Conservation (phyloP, 2,329 filamentous ascomycete species). For the Fusarium sp. region DNA sequence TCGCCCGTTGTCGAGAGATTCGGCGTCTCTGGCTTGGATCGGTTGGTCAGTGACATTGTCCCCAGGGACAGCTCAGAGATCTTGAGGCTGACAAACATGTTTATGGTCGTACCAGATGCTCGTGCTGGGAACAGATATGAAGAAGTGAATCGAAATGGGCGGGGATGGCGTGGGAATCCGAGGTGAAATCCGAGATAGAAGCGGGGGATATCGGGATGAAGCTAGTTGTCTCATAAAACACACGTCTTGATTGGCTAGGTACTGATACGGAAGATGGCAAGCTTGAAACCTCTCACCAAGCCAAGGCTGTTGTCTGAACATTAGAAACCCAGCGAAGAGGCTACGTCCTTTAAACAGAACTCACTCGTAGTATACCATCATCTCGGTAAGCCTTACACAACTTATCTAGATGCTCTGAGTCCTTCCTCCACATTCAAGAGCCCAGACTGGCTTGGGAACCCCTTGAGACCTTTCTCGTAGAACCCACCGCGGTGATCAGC, state of each 20-base stretch:
- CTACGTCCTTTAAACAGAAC: background rate
- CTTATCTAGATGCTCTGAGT: slow-evolving; percentile 2
- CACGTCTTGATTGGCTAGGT: background rate
- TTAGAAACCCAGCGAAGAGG: background rate
- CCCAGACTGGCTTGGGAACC: slow-evolving; percentile 1
- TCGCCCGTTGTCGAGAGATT: background rate
- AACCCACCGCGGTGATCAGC: slow-evolving; percentile 7
- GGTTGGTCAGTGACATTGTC: background rate
- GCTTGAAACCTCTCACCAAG: background rate
- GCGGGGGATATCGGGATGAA: background rate
- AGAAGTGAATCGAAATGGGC: background rate
- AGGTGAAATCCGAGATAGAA: background rate
- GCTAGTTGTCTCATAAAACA: background rate
- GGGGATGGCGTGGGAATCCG: background rate
- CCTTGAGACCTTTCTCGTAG: slow-evolving; percentile 10
- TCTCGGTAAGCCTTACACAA: background rate
- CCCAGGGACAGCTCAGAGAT: background rate
- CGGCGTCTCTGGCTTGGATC: background rate
- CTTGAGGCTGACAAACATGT: slow-evolving; percentile 12
- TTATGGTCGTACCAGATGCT: background rate
- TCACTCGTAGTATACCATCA: background rate
- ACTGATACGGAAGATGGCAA: background rate
- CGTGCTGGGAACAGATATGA: background rate
- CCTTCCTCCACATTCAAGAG: slow-evolving; percentile 4
- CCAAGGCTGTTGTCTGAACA: background rate